These are phyloP conservation scores for Venturia nashicola DNA, from an alignment of 2,329 filamentous ascomycete species.

Conservation along the genomic window DNA sequence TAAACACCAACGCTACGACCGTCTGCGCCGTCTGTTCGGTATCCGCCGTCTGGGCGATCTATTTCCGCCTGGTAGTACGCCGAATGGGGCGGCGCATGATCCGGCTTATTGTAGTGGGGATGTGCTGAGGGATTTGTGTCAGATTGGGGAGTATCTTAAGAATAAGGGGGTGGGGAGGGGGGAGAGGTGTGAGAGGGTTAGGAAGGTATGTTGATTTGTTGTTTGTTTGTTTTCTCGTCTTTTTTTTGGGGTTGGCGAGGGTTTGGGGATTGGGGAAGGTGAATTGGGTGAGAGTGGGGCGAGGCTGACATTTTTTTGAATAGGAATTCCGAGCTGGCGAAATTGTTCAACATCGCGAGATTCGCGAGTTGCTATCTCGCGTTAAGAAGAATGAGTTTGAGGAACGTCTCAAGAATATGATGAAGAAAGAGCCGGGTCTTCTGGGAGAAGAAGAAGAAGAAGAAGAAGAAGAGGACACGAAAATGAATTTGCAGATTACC, in stretches of 20 bases:
- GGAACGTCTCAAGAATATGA: background rate
- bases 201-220: background rate
- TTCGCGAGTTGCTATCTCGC: background rate
- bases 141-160: conserved; percentile 3
- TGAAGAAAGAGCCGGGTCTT: background rate
- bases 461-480: background rate
- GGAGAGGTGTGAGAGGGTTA: background rate
- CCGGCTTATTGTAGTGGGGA: background rate
- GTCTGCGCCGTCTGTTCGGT: background rate
- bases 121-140: conserved; percentile 3
- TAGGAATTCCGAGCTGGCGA: background rate
- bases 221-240: too few relatives aligned
- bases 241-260: too few relatives aligned
- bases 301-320: background rate
- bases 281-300: background rate
- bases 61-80: background rate
- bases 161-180: background rate
- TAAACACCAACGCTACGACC: background rate
- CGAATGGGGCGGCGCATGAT: background rate
- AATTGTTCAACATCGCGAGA: background rate
- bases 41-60: conserved; percentile 1
- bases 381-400: background rate
- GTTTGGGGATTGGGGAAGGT: background rate
- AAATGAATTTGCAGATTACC: background rate
- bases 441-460: background rate